Percentiles rank a stretch among this genome's conserved stretches.
Evolutionary conservation across 2,329 filamentous ascomycete species (phyloP).

Genomic region (Aspergillus ruber): DNA sequence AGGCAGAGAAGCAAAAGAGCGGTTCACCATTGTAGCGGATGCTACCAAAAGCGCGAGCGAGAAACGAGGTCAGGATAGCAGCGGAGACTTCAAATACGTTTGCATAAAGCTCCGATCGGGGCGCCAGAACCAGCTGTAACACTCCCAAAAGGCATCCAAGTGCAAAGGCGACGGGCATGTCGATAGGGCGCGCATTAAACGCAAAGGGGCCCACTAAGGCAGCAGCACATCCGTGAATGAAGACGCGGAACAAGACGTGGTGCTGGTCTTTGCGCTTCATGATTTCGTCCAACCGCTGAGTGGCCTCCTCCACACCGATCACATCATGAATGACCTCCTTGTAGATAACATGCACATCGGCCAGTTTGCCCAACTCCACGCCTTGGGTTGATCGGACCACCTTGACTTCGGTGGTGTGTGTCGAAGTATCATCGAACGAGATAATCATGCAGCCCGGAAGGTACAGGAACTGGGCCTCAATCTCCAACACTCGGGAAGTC

Average conservation of each 20-base stretch:
- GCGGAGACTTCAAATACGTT: conserved; percentile 63
- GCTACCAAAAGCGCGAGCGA: conserved; percentile 63
- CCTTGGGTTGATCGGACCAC: conserved; percentile 39
- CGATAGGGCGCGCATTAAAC: conserved; percentile 70
- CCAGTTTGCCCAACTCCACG: conserved; percentile 41
- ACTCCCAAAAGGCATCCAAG: conserved; percentile 69
- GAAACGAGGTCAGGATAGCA: conserved; percentile 61
- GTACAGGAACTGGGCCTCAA: conserved; percentile 86
- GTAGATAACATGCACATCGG: conserved; percentile 43
- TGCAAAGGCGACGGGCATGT: conserved; percentile 71
- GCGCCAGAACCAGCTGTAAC: conserved; percentile 69
- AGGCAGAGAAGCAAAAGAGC: conserved; percentile 65
- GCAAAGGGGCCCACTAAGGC: conserved; percentile 73
- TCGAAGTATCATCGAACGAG: conserved; percentile 62
- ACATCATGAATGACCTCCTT: conserved; percentile 46
- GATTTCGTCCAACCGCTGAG: conserved; percentile 47
- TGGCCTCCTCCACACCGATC: conserved; percentile 44
- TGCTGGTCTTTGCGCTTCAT: conserved; percentile 53
- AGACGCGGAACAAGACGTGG: conserved; percentile 50
- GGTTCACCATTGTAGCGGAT: conserved; percentile 45
- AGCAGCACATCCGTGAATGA: conserved; percentile 70
- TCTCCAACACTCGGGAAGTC: conserved; percentile 80
- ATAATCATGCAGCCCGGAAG: conserved; percentile 93
- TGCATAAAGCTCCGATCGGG: conserved; percentile 62
- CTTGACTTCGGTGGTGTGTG: conserved; percentile 45